phyloP scores from a whole-genome alignment of 2,329 filamentous ascomycete species.

The Whalleya microplaca region DNA sequence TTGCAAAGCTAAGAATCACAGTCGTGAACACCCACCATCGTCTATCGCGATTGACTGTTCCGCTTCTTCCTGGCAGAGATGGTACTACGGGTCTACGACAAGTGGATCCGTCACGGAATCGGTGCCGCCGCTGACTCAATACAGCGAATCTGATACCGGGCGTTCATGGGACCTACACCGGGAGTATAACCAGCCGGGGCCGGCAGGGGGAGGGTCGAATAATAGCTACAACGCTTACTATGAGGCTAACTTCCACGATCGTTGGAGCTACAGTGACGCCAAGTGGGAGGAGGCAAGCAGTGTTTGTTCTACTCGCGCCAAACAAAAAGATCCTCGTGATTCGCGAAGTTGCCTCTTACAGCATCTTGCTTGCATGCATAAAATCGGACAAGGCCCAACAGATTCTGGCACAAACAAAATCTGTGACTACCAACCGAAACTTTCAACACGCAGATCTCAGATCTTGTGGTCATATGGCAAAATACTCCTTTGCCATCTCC shows the following conservation, averaged over 20 bases:
- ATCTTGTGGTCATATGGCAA: conserved; percentile 10
- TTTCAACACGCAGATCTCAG: conserved; percentile 2
- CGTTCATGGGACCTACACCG: conserved; percentile 22
- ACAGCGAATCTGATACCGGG: conserved; percentile 31
- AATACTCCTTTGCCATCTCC: conserved; percentile 10
- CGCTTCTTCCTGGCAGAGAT: conserved; percentile 22
- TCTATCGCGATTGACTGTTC: conserved; percentile 25
- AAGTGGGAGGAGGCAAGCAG: conserved; percentile 19
- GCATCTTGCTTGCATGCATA: neutral
- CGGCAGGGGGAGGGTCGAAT: conserved; percentile 17
- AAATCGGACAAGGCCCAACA: conserved; percentile 1
- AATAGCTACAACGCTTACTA: conserved; percentile 8
- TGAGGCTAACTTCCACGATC: conserved; percentile 12
- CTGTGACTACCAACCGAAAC: neutral
- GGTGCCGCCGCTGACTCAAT: conserved; percentile 24
- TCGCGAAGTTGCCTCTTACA: neutral
- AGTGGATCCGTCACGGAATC: conserved; percentile 18
- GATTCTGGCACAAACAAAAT: neutral
- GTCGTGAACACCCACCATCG: conserved; percentile 11
- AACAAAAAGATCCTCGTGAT: neutral
- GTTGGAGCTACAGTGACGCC: conserved; percentile 10
- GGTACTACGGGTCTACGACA: conserved; percentile 28
- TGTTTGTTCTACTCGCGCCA: conserved; percentile 1
- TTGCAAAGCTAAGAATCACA: conserved; percentile 19
- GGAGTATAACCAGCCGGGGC: conserved; percentile 15